Conservation (phyloP, 78 protist species). For the Salpingoeca rosetta region DNA sequence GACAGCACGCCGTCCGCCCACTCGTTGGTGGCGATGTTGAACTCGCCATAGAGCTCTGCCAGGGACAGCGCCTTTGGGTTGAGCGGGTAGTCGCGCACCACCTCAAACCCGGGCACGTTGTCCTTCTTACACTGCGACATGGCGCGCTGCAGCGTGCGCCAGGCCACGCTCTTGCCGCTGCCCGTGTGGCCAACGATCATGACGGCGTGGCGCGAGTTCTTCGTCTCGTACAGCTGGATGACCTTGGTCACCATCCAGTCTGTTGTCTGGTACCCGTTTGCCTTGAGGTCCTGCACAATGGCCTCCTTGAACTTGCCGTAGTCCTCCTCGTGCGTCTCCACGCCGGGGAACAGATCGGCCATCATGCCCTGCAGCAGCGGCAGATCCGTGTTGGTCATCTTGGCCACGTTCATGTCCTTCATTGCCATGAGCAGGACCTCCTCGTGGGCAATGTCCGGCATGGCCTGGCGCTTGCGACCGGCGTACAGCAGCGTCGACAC, state of each 20-base stretch:
- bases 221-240: slow-evolving; percentile 65
- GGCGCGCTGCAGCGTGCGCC: slow-evolving; percentile 68
- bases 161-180: slow-evolving; percentile 82
- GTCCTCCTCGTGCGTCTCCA: slow-evolving; percentile 17
- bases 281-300: slow-evolving; percentile 18
- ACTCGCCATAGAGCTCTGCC: slow-evolving; percentile 82
- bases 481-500: slow-evolving; percentile 62
- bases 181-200: slow-evolving; percentile 94
- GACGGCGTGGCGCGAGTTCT: slow-evolving; percentile 78
- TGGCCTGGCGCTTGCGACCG: slow-evolving; percentile 44
- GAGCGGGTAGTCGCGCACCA: slow-evolving; percentile 52
- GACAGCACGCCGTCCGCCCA: slow-evolving; percentile 98
- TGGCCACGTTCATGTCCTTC: slow-evolving; percentile 61
- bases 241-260: slow-evolving; percentile 31
- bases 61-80: slow-evolving; percentile 93
- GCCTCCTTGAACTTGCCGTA: slow-evolving; percentile 24
- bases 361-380: slow-evolving; percentile 50
- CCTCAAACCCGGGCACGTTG: slow-evolving; percentile 58
- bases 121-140: slow-evolving; percentile 26
- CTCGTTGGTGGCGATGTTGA: slow-evolving; percentile 89
- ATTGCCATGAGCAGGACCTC: slow-evolving; percentile 48
- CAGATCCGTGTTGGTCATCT: slow-evolving; percentile 52
- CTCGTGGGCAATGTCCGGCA: slow-evolving; percentile 32
- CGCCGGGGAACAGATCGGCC: slow-evolving; percentile 62
- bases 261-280: slow-evolving; percentile 16